Evolutionary conservation across 1,139 yeast genomes (phyloP).

Genomic region (Geotrichum klebahnii): DNA sequence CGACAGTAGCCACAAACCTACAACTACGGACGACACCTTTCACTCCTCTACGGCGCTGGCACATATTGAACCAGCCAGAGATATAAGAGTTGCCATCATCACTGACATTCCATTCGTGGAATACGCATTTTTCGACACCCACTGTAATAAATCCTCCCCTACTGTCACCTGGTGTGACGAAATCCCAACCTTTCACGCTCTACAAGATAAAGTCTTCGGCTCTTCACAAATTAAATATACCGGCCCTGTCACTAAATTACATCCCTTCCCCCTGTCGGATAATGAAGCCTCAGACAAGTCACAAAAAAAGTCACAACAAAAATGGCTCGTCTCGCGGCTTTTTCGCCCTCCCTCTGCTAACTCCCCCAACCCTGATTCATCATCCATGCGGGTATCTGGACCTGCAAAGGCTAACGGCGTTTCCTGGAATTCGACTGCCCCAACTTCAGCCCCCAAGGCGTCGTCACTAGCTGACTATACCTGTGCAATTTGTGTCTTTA

Average conservation of each 20-base stretch:
- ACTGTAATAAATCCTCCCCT: not conserved
- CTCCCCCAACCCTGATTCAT: constrained; percentile 2
- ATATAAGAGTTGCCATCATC: constrained; percentile 31
- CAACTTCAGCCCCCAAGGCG: not conserved
- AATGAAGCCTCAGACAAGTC: not conserved
- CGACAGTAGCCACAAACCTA: constrained; percentile 3
- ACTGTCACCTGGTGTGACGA: constrained; percentile 13
- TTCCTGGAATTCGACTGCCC: not conserved
- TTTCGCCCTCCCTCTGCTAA: not conserved
- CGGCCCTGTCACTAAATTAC: constrained; percentile 20
- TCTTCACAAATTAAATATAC: constrained; percentile 15
- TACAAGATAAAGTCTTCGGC: constrained; percentile 19
- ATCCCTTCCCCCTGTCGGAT: constrained; percentile 16
- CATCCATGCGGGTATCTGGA: not conserved
- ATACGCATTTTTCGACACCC: constrained; percentile 30
- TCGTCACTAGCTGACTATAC: constrained; percentile 15
- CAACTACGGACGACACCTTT: too few relatives aligned
- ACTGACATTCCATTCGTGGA: constrained; percentile 28
- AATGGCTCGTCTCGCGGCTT: constrained; percentile 17
- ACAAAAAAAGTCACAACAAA: not conserved
- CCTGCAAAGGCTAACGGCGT: not conserved
- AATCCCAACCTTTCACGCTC: constrained; percentile 13
- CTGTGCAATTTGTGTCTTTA: constrained; percentile 29
- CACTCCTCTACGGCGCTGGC: not conserved
- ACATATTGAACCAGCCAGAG: constrained; percentile 23